These are phyloP conservation scores for Monosporozyma yasuniensis DNA, from an alignment of 805 yeast genomes.

Conservation along the genomic window DNA sequence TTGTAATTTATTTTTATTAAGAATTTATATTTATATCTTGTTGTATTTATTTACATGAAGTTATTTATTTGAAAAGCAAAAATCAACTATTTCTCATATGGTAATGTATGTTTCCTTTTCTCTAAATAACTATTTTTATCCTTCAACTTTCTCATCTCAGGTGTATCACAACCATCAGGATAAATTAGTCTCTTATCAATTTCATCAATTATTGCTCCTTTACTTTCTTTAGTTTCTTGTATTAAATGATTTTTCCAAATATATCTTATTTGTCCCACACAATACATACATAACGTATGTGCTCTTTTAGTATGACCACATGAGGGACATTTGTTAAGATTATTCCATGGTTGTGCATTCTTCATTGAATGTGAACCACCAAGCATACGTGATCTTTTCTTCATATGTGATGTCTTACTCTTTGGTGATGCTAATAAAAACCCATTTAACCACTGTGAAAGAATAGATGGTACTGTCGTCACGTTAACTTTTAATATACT, in stretches of 20 bases:
- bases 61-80: background rate
- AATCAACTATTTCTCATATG: slow-evolving; percentile 31
- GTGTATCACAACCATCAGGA: slow-evolving; percentile 58
- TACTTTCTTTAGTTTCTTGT: slow-evolving; percentile 13
- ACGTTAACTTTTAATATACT: background rate
- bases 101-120: slow-evolving; percentile 47
- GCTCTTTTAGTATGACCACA: slow-evolving; percentile 90
- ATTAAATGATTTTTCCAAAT: slow-evolving; percentile 48
- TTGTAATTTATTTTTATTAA: too few relatives aligned
- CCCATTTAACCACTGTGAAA: slow-evolving; percentile 32
- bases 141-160: slow-evolving; percentile 37
- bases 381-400: slow-evolving; percentile 73
- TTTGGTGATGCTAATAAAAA: slow-evolving; percentile 84
- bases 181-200: slow-evolving; percentile 58
- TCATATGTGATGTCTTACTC: slow-evolving; percentile 81
- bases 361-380: slow-evolving; percentile 38
- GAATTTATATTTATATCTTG: too few relatives aligned
- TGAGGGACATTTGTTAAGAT: slow-evolving; percentile 85
- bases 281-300: slow-evolving; percentile 86
- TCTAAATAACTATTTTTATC: slow-evolving; percentile 49
- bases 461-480: background rate
- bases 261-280: slow-evolving; percentile 72
- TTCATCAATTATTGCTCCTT: slow-evolving; percentile 35
- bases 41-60: background rate
- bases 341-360: slow-evolving; percentile 47